These are phyloP conservation scores for Globisporangium spiculum DNA, from an alignment of 352 stramenopile genomes.

Conservation along the genomic window DNA sequence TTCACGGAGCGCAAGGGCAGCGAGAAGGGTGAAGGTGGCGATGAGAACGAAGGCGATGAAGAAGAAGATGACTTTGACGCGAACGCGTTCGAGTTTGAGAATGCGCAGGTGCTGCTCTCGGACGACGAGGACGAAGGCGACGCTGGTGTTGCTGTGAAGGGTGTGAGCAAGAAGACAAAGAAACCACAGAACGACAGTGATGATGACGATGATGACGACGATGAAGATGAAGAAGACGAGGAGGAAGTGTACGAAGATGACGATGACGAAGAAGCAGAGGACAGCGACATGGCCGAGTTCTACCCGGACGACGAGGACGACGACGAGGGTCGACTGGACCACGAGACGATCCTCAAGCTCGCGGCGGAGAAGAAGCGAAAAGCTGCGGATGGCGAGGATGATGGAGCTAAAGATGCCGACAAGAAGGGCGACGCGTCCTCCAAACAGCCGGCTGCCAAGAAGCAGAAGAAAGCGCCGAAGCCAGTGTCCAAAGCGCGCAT, in stretches of 20 bases:
- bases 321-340: conserved; percentile 25
- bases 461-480: conserved; percentile 20
- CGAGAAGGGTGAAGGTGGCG: conserved; percentile 26
- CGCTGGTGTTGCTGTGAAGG: conserved; percentile 21
- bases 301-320: conserved; percentile 56
- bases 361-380: conserved; percentile 16
- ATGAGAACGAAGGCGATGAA: conserved; percentile 37
- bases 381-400: conserved; percentile 1
- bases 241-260: conserved; percentile 22
- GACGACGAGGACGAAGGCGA: conserved; percentile 71
- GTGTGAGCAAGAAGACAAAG: conserved; percentile 7
- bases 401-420: background rate
- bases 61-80: conserved; percentile 63
- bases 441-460: conserved; percentile 3
- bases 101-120: conserved; percentile 68
- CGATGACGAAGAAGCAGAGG: conserved; percentile 22
- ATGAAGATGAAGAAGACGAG: conserved; percentile 20
- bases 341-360: conserved; percentile 19
- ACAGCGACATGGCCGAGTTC: conserved; percentile 59
- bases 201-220: conserved; percentile 15
- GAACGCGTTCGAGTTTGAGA: conserved; percentile 81
- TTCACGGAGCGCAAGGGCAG: conserved; percentile 24
- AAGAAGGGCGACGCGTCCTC: background rate
- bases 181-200: conserved; percentile 18
- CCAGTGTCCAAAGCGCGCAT: conserved; percentile 13